Evolutionary conservation across 257 asterid genomes (phyloP), one percentile per base, ranked within the genome.

Genomic region (Solanum dulcamara): DNA sequence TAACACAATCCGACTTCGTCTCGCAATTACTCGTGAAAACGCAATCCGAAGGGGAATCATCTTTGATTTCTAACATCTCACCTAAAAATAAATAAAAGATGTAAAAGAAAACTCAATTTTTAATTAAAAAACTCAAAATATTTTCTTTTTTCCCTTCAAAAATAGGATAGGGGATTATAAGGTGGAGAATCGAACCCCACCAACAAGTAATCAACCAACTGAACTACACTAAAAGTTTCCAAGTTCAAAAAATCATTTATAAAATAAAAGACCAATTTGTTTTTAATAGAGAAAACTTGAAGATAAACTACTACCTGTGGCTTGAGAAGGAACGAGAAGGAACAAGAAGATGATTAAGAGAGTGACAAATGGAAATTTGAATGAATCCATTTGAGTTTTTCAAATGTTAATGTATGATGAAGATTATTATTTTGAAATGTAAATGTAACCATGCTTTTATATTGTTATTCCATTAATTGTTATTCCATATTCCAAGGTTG

Each of bases 151-250:
- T 12, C 13, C 15, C 30, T 22, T 55, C 14, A 55, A 22, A 38
- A 22, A 22, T 57, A 2, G 12, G 6, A 2, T 9, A 10, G 66
- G 6, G 24, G 11, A 53, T 2, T 53, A 53, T 0, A 53, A 53
- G 7, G 2, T 18, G 18, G 11, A 18, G 18, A 51, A 51, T 18
- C 22, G 24, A 51, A 51, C 4, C 10, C n/a, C 24, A 51, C 24
- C 17, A 70, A 37, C 33, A 6, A 18, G 3, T 57, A 70, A 71
- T 1, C 26, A 18, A 35, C 1, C 10, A n/a, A 40, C 0, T n/a
- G 6, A 10, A 13, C n/a, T 57, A 57, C 0, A 57, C 0, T 10
- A 57, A 57, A 0, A 10, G 1, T n/a, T 5, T n/a, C 2, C 1
- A 22, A 46, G 15, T 24, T 4, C 24, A 5, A 46, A 77, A 46